phyloP scores from a whole-genome alignment of 1,284 basidiomycete genomes.

The Ganoderma lucidum region DNA sequence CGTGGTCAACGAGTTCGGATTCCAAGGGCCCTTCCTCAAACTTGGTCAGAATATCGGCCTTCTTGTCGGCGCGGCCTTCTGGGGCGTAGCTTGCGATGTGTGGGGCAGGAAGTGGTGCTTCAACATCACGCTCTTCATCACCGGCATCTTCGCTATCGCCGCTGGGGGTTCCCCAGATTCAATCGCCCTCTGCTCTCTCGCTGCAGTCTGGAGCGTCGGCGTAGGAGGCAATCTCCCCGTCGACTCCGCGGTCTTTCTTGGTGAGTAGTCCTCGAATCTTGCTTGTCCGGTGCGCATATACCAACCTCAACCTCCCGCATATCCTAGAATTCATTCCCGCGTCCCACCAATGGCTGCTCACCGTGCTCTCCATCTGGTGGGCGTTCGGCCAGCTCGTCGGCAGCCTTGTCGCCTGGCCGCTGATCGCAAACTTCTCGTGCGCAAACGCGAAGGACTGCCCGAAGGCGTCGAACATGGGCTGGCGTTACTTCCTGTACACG shows the following conservation, averaged over 20 bases:
- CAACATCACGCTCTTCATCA: constrained; percentile 78
- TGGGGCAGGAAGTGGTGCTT: constrained; percentile 77
- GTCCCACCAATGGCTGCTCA: constrained; percentile 69
- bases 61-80: constrained; percentile 72
- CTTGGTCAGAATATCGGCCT: constrained; percentile 66
- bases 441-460: constrained; percentile 47
- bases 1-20: constrained; percentile 61
- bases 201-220: constrained; percentile 66
- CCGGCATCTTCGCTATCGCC: constrained; percentile 70
- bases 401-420: constrained; percentile 71
- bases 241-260: constrained; percentile 81
- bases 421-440: constrained; percentile 71
- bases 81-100: constrained; percentile 64
- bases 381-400: constrained; percentile 67
- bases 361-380: constrained; percentile 73
- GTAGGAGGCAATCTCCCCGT: constrained; percentile 82
- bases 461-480: constrained; percentile 68
- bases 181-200: constrained; percentile 58
- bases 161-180: constrained; percentile 66
- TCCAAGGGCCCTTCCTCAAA: constrained; percentile 60
- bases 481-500: constrained; percentile 74
- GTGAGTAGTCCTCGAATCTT: constrained; percentile 45
- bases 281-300: background rate
- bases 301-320: constrained; percentile 2
- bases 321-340: constrained; percentile 64